A percentile compares a stretch with the other conserved stretches of the same genome.
Conservation (phyloP, 2,329 filamentous ascomycete genomes). For the Teratosphaeria gauchensis region DNA sequence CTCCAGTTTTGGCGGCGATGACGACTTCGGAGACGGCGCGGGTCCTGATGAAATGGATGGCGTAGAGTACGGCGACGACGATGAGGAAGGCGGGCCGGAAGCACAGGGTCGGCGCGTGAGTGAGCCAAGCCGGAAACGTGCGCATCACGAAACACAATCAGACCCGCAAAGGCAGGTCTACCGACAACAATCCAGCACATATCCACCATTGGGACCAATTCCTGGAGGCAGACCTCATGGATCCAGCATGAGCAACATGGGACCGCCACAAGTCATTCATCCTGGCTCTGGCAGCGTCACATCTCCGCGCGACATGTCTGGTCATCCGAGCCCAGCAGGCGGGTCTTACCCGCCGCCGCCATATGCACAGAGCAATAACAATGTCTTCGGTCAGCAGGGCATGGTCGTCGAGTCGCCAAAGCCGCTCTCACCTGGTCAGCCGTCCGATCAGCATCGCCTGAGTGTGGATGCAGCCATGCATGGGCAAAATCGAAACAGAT, state of each 20-base stretch:
- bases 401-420: constrained; percentile 80
- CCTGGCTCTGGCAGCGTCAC: constrained; percentile 21
- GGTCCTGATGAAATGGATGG: constrained; percentile 57
- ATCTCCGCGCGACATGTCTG: constrained; percentile 30
- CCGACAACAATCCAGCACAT: constrained; percentile 62
- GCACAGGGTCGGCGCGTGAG: constrained; percentile 49
- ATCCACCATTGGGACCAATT: constrained; percentile 53
- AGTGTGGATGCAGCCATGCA: constrained; percentile 38
- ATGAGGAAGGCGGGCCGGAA: constrained; percentile 47
- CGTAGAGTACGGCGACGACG: constrained; percentile 51
- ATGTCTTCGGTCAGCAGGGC: constrained; percentile 57
- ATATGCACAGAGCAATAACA: constrained; percentile 27
- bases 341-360: constrained; percentile 13
- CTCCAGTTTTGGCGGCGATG: constrained; percentile 73
- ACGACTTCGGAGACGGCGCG: constrained; percentile 47
- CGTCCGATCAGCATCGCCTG: constrained; percentile 40
- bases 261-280: constrained; percentile 26
- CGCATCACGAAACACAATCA: constrained; percentile 53
- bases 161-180: constrained; percentile 49
- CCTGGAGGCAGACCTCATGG: constrained; percentile 19
- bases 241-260: constrained; percentile 24
- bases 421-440: constrained; percentile 60
- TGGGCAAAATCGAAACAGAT: constrained; percentile 44
- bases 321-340: constrained; percentile 16
- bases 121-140: constrained; percentile 64